Base-by-base conservation (phyloP, 202 grass and related monocot genomes). In the Panicum virgatum region DNA sequence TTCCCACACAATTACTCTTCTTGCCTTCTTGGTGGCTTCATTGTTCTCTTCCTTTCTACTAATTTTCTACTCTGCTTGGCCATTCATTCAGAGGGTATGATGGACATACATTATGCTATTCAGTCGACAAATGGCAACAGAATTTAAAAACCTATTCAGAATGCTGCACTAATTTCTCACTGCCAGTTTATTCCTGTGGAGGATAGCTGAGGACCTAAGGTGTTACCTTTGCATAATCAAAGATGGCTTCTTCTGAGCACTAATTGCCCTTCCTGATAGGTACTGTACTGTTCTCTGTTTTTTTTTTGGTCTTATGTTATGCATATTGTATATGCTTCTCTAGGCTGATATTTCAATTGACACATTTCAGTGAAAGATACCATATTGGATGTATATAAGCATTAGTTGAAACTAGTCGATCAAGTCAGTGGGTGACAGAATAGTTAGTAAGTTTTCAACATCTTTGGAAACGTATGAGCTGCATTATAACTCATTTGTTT, bases 401-500 rank as follows among this genome's bases (percentile, higher is more conserved):
- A 45, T 62, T 37, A 37, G 75, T 78, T 78, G 69, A 51, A 72
- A n/a, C 47, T 72, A 63, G 43, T 15, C 47, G 27, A 78, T 38
- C 18, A 37, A 26, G 58, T 46, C 69, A 47, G 11, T 30, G 2
- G 19, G 26, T 66, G 67, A 62, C 20, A 56, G 4, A 63, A 57
- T 64, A 32, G 26, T 29, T 27, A 34, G 18, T 0, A 72, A 78
- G 6, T 37, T 7, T 73, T 65, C 50, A 85, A 37, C 23, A 64
- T 63, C 14, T 15, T 63, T 62, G 22, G 15, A 37, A 48, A 52
- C 43, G 7, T 64, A 10, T 72, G 53, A 63, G 62, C 36, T 54
- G 36, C 60, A 70, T 22, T 77, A 27, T 34, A 34, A 11, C 3
- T 71, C 5, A 72, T 74, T 73, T 25, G 15, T 74, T 82, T 37